These are phyloP conservation scores for Komagataella phaffii DNA, from an alignment of 805 yeast genomes.

Conservation along the genomic window DNA sequence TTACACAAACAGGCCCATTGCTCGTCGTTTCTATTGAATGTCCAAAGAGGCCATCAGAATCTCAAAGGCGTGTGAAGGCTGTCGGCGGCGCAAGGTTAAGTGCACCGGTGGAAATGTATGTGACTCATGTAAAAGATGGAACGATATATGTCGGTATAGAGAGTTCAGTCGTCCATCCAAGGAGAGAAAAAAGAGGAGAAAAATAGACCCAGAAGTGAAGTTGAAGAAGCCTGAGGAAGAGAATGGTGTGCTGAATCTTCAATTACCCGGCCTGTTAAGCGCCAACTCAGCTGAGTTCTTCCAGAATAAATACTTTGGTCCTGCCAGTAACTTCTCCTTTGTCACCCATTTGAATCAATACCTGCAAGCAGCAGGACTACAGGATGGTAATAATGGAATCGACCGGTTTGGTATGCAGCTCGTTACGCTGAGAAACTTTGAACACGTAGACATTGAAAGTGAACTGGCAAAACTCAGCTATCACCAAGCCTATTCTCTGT, in stretches of 20 bases:
- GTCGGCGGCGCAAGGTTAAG: conserved; percentile 7
- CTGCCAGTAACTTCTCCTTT: conserved; percentile 12
- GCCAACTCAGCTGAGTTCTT: background rate
- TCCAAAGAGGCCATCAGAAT: conserved; percentile 1
- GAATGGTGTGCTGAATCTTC: background rate
- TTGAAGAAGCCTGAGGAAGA: background rate
- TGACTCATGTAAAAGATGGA: conserved; percentile 7
- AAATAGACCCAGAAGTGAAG: background rate
- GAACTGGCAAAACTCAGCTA: background rate
- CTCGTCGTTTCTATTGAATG: background rate
- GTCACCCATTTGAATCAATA: conserved; percentile 12
- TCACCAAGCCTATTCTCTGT: conserved; percentile 4
- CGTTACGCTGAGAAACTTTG: conserved; percentile 6
- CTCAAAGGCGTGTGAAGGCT: conserved; percentile 8
- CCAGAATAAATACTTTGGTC: conserved; percentile 11
- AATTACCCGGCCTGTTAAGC: background rate
- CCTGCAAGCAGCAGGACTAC: conserved; percentile 4
- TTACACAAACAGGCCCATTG: no score
- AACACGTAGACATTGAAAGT: conserved; percentile 5
- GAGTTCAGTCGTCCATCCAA: background rate
- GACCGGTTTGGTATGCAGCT: conserved; percentile 10
- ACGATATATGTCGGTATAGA: conserved; percentile 8
- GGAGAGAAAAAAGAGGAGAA: conserved; percentile 1
- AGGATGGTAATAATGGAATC: conserved; percentile 8
- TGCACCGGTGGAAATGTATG: conserved; percentile 6